A percentile compares a stretch with the other conserved stretches of the same genome.
These are phyloP conservation scores for Lanmaoa rubissima DNA, from an alignment of 768 basidiomycete species.

Conservation along the genomic window DNA sequence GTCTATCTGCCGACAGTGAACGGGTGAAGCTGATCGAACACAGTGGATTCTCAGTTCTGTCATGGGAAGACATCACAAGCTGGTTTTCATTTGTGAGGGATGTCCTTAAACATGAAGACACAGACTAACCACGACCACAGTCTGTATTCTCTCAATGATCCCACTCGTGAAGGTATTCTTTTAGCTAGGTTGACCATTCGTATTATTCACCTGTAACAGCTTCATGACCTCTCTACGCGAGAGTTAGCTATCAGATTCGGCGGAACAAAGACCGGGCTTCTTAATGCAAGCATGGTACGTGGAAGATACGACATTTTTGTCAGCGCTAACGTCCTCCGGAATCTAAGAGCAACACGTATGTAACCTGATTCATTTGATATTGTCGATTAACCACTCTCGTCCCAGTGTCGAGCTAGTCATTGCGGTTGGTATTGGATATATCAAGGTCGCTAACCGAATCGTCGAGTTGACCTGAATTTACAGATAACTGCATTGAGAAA, in stretches of 20 bases:
- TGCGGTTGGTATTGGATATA: slow-evolving; percentile 49
- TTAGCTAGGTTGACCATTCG: background rate
- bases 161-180: slow-evolving; percentile 68
- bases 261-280: slow-evolving; percentile 70
- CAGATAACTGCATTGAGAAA: slow-evolving; percentile 74
- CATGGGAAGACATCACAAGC: slow-evolving; percentile 45
- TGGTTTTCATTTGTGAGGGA: slow-evolving; percentile 62
- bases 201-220: slow-evolving; percentile 35
- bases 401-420: slow-evolving; percentile 64
- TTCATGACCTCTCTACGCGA: slow-evolving; percentile 74
- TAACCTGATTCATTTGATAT: slow-evolving; percentile 10
- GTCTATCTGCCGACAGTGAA: slow-evolving; percentile 19
- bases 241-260: slow-evolving; percentile 76
- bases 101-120: background rate
- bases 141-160: slow-evolving; percentile 67
- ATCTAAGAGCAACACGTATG: slow-evolving; percentile 65
- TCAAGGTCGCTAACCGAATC: background rate
- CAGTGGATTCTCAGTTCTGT: slow-evolving; percentile 59
- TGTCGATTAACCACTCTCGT: background rate
- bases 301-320: background rate
- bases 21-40: background rate
- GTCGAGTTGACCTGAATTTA: background rate
- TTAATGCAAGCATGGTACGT: slow-evolving; percentile 78
- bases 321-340: slow-evolving; percentile 4
- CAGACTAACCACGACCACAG: slow-evolving; percentile 32